Evolutionary conservation across 345 rosid genomes (phyloP), one percentile per base, ranked within the genome.

Genomic region (Luvunga scandens): DNA sequence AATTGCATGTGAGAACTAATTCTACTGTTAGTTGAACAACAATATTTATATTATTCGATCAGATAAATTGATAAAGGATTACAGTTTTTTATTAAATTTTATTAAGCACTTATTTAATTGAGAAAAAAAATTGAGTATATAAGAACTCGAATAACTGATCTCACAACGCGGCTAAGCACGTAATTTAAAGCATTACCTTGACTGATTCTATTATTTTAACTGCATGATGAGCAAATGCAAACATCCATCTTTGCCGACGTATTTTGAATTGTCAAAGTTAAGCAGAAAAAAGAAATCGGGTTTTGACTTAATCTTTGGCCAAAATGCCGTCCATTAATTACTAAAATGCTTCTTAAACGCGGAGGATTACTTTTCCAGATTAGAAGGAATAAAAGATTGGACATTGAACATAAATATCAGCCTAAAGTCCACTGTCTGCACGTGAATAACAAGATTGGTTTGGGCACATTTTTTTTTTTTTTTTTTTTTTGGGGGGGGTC

Each of bases 181-280:
- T 22, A 36, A 21, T 28, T 61, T 14, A 56, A 28, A 61, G 9
- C 9, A 64, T 59, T n/a, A 30, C 36, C 27, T 4, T 30, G 27
- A 57, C 18, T 6, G 7, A 21, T 69, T 36, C 39, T 27, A 14
- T 14, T 14, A 28, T 64, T 63, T 28, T 45, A 27, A 16, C 19
- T 71, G 22, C 38, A 31, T 7, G 0, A 24, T 5, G 8, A 9
- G 31, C 25, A 31, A 31, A 7, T 12, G 34, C 14, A 2, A 0
- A 13, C 25, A 18, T 16, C 36, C 10, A 53, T 59, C 33, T 16
- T 5, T 7, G 28, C 77, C 53, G 66, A 18, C 42, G 24, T 33
- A 9, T 60, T 73, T 62, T 75, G 71, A 75, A 19, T 18, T 3
- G 45, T 75, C 78, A 61, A 62, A 28, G 34, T 34, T 31, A 66